These are phyloP conservation scores for Boletus reticulatus DNA, from an alignment of 768 basidiomycete genomes.

Conservation along the genomic window DNA sequence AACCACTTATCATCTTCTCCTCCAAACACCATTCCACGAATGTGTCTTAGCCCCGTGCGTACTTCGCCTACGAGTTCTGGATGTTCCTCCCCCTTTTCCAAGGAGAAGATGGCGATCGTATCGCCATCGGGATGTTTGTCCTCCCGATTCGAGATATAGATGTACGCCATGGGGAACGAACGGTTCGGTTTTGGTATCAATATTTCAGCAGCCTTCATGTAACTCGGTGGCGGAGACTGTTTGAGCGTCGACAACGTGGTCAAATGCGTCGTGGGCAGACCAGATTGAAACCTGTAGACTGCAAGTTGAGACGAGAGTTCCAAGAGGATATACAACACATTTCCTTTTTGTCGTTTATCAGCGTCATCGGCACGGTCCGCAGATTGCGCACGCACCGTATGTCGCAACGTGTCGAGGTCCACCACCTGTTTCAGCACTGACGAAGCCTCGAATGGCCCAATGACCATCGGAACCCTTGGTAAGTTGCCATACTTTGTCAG, in stretches of 20 bases:
- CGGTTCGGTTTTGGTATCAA: constrained; percentile 54
- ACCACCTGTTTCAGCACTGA: constrained; percentile 52
- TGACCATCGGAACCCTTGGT: constrained; percentile 39
- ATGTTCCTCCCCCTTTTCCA: constrained; percentile 40
- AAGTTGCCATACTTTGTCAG: constrained; percentile 63
- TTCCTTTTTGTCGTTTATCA: constrained; percentile 40
- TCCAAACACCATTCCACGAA: constrained; percentile 67
- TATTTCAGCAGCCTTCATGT: constrained; percentile 70
- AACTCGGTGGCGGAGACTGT: constrained; percentile 41
- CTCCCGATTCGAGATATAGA: constrained; percentile 77
- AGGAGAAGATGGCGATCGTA: constrained; percentile 65
- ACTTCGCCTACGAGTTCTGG: constrained; percentile 60
- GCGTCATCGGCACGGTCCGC: neutral
- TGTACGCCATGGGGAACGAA: constrained; percentile 52
- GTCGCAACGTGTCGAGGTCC: constrained; percentile 72
- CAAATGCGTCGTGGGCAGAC: constrained; percentile 37
- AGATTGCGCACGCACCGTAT: constrained; percentile 44
- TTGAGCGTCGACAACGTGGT: constrained; percentile 47
- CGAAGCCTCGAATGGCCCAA: constrained; percentile 50
- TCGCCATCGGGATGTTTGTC: constrained; percentile 70
- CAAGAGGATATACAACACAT: constrained; percentile 60
- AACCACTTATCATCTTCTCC: constrained; percentile 61
- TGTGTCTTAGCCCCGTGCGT: constrained; percentile 65
- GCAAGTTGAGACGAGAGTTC: constrained; percentile 62
- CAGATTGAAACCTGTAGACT: constrained; percentile 51